Evolutionary conservation across 73 alveolate species (phyloP).

Genomic region (Tetrahymena thermophila): DNA sequence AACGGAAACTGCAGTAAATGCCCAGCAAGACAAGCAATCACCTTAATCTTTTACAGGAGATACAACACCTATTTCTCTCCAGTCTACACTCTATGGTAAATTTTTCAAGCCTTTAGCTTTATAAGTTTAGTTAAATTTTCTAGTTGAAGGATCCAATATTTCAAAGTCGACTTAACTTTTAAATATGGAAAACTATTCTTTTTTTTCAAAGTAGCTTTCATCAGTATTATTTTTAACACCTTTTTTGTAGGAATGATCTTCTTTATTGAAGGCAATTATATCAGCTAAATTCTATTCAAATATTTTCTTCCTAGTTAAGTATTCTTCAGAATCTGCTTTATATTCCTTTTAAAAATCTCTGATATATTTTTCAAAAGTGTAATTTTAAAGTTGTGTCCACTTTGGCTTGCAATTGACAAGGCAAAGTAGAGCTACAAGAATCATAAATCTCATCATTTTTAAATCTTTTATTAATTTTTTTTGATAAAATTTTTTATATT

Average conservation of each 20-base stretch:
- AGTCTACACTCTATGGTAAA: conserved; percentile 45
- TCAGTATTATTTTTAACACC: neutral
- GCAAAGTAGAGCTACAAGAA: neutral
- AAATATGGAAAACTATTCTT: neutral
- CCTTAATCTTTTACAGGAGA: conserved; percentile 65
- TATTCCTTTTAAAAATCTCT: neutral
- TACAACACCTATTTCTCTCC: conserved; percentile 50
- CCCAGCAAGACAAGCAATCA: conserved; percentile 63
- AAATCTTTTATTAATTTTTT: too few relatives aligned
- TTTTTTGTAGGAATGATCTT: neutral
- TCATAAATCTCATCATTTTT: neutral
- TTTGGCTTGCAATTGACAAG: neutral
- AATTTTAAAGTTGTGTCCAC: neutral
- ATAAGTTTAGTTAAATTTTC: too few relatives aligned
- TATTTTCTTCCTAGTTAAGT: neutral
- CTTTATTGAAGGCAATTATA: neutral
- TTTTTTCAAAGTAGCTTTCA: neutral
- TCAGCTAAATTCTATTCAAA: neutral
- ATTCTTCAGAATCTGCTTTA: neutral
- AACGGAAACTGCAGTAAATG: conserved; percentile 62
- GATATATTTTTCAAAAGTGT: neutral
- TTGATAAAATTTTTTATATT: too few relatives aligned
- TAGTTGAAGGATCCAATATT: neutral
- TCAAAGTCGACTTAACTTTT: neutral
- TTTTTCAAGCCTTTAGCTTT: neutral